Evolutionary conservation across 176 grass and related monocot species (phyloP), one percentile per base, ranked within the genome.

Genomic region (Thinopyrum elongatum): DNA sequence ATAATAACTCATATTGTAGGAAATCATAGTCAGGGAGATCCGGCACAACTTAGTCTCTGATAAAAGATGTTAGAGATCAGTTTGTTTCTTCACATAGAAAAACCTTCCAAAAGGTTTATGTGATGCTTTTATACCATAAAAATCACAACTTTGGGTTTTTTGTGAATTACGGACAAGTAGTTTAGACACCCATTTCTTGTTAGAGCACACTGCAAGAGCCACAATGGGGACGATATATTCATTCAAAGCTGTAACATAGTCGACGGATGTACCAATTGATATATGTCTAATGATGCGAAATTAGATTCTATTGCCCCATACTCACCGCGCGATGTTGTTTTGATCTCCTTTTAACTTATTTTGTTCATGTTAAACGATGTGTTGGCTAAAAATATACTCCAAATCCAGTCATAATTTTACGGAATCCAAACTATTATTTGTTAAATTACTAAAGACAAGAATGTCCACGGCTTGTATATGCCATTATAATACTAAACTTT

Each of bases 1-100:
- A 74, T 64, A 12, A 8, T 21, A 77, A 38, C 36, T 25, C 12
- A 36, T 83, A 3, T 82, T 82, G 74, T 87, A 98, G 93, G 89
- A 98, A 78, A n/a, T 98, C 23, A 80, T 14, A 46, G 44, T 46
- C 3, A 1, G 44, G 13, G 12, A 46, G 12, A 46, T 46, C 42
- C 42, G 12, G 42, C 42, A 13, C 42, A 46, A 46, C 3, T 46
- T 46, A 12, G 42, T 46, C 42, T 46, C 4, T 46, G 3, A 46
- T 46, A 46, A 46, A 46, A 42, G 2, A 46, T 46, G 0, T 39
- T 39, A 46, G 12, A 46, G 3, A 14, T 4, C 12, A 13, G 10
- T 46, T 46, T 4, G 42, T 46, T 46, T 46, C 42, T 46, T 46
- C 12, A 46, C 42, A 46, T 46, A 46, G 42, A 46, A 46, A 19